Percentiles rank a stretch among this genome's conserved stretches.
phyloP scores from a whole-genome alignment of 148 eudicot species.

The Agrostemma githago region DNA sequence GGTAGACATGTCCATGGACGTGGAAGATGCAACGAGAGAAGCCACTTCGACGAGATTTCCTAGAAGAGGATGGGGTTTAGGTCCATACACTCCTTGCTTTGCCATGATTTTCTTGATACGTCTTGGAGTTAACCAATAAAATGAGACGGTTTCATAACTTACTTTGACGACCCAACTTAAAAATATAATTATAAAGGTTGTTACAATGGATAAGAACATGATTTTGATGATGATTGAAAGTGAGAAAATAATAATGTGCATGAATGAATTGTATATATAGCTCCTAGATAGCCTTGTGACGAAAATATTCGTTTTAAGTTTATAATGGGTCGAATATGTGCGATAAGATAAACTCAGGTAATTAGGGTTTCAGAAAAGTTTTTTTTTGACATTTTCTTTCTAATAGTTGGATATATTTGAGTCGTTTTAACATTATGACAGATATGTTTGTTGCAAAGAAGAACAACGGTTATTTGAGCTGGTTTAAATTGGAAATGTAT shows the following conservation, averaged over 20 bases:
- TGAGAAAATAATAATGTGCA: not conserved
- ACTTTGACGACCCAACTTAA: slow-evolving; percentile 32
- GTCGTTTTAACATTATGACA: too few relatives aligned
- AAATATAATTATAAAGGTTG: slow-evolving; percentile 23
- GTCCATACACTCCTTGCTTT: slow-evolving; percentile 75
- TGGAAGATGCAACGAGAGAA: slow-evolving; percentile 50
- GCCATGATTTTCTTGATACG: slow-evolving; percentile 64
- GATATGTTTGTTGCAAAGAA: too few relatives aligned
- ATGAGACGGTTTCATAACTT: slow-evolving; percentile 40
- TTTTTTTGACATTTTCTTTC: too few relatives aligned
- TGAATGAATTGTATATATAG: too few relatives aligned
- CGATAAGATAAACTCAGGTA: too few relatives aligned
- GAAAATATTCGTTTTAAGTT: too few relatives aligned
- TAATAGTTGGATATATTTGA: too few relatives aligned
- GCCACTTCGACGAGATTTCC: slow-evolving; percentile 70
- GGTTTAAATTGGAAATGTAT: too few relatives aligned
- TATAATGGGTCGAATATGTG: too few relatives aligned
- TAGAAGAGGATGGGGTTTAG: slow-evolving; percentile 53
- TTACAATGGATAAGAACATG: slow-evolving; percentile 19
- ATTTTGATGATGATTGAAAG: not conserved
- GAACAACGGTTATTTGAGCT: too few relatives aligned
- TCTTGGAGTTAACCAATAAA: slow-evolving; percentile 64
- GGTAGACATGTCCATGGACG: slow-evolving; percentile 51
- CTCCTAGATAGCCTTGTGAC: too few relatives aligned
- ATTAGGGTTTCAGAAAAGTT: too few relatives aligned